A percentile compares a stretch with the other conserved stretches of the same genome.
Evolutionary conservation across 208 protist genomes (phyloP).

Genomic region (Trypanosoma mega): DNA sequence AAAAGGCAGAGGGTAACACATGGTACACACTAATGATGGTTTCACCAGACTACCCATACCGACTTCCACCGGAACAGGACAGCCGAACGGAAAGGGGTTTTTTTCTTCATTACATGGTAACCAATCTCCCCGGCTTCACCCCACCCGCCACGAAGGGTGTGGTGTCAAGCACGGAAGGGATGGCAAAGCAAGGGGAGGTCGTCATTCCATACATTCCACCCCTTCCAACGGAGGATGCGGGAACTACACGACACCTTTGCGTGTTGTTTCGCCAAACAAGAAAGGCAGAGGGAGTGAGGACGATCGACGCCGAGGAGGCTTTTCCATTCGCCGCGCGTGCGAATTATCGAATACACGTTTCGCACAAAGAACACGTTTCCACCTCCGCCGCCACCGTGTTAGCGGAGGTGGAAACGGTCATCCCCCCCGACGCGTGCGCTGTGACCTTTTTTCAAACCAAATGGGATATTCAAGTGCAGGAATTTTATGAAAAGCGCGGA

Average conservation of each 20-base stretch:
- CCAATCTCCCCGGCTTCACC: constrained; percentile 51
- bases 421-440: constrained; percentile 56
- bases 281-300: constrained; percentile 31
- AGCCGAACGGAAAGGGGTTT: constrained; percentile 48
- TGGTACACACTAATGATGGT: constrained; percentile 84
- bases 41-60: constrained; percentile 90
- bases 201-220: constrained; percentile 82
- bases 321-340: constrained; percentile 51
- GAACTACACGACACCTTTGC: constrained; percentile 82
- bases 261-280: constrained; percentile 72
- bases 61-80: constrained; percentile 51
- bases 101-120: constrained; percentile 88
- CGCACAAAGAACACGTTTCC: constrained; percentile 11
- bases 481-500: constrained; percentile 81
- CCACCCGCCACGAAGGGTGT: constrained; percentile 1
- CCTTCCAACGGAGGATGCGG: constrained; percentile 88
- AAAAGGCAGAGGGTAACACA: constrained; percentile 3
- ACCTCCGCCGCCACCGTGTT: constrained; percentile 36
- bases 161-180: constrained; percentile 11
- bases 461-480: constrained; percentile 93
- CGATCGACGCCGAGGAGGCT: constrained; percentile 32
- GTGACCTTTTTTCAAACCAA: constrained; percentile 89
- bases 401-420: constrained; percentile 44
- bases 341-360: constrained; percentile 68
- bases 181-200: constrained; percentile 57